Base-by-base conservation (phyloP, 2,329 filamentous ascomycete genomes). In the Didymella glomerata region DNA sequence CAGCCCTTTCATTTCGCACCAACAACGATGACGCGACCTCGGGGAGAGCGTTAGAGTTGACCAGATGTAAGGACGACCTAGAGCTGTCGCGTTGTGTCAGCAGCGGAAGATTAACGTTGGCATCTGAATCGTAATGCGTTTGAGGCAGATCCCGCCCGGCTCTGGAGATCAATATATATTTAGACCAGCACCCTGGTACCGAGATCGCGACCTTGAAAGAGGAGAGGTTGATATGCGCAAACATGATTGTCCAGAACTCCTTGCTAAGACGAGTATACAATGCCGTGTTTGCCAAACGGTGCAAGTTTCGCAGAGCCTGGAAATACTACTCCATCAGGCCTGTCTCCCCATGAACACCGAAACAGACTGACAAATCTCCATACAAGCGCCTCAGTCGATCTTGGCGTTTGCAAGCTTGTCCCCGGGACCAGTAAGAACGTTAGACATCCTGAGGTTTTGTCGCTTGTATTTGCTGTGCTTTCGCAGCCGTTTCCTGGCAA, bases 391-490 rank as follows among this genome's bases (percentile, higher is more conserved):
- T 62, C 59, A 93, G 77, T 94, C 91, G 69, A 93, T 86, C 79
- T 91, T 92, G 20, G 91, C 91, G 69, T 84, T 87, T 59, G 88
- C 87, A 42, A 94, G 81, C 69, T 85, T 84, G 49, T 87, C 85
- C 51, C 83, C 84, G 11, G 90, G 89, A 60, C 89, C 90, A 64
- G 84, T 86, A 54, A 96, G 83, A 68, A 96, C 94, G 77, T 96
- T 97, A 63, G 92, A 88, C 64, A 95, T 86, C 59, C 88, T 87
- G 60, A 91, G 81, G 42, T 88, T 86, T 18, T 87, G 84, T 61
- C 86, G 86, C 77, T 90, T 90, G 76, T 90, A 90, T 75, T 94
- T 93, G 75, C 87, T 89, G 79, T 96, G 91, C 77, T 97, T 97
- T 48, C 91, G 85, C 42, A 97, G 83, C 57, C 91, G 90, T 82